These are phyloP conservation scores for Luzula sylvatica DNA, from an alignment of 176 grass and related monocot genomes.

Conservation along the genomic window DNA sequence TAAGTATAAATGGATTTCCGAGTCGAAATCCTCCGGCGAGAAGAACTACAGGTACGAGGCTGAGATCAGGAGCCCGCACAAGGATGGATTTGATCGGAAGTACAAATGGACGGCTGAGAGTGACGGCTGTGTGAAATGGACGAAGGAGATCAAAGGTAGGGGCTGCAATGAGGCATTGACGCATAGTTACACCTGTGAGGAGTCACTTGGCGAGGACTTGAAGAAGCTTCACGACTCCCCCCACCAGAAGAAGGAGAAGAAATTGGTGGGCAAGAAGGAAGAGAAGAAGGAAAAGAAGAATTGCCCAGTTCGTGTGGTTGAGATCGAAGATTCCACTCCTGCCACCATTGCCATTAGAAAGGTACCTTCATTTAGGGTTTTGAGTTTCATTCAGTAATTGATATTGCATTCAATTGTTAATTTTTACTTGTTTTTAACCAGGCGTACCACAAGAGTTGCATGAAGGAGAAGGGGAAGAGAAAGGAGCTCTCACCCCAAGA, in stretches of 20 bases:
- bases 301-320: conserved; percentile 36
- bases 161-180: conserved; percentile 38
- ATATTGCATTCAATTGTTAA: not conserved
- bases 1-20: conserved; percentile 62
- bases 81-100: conserved; percentile 80
- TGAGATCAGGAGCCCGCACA: conserved; percentile 36
- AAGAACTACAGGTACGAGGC: conserved; percentile 40
- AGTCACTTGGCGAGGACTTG: conserved; percentile 20
- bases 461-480: conserved; percentile 60
- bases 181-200: conserved; percentile 47
- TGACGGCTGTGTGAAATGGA: conserved; percentile 52
- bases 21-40: conserved; percentile 43
- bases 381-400: not conserved
- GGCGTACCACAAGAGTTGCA: conserved; percentile 46
- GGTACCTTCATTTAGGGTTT: conserved; percentile 22
- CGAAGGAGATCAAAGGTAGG: conserved; percentile 60
- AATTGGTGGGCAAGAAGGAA: conserved; percentile 24
- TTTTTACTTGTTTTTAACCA: conserved; percentile 7
- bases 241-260: conserved; percentile 1
- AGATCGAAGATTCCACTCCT: conserved; percentile 41
- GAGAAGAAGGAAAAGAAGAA: conserved; percentile 20
- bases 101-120: conserved; percentile 57
- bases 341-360: conserved; percentile 46
- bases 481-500: conserved; percentile 66
- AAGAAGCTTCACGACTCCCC: conserved; percentile 16